Percentiles rank a stretch among this genome's conserved stretches.
Conservation (phyloP, 2,329 filamentous ascomycete species). For the Botrytis galanthina region DNA sequence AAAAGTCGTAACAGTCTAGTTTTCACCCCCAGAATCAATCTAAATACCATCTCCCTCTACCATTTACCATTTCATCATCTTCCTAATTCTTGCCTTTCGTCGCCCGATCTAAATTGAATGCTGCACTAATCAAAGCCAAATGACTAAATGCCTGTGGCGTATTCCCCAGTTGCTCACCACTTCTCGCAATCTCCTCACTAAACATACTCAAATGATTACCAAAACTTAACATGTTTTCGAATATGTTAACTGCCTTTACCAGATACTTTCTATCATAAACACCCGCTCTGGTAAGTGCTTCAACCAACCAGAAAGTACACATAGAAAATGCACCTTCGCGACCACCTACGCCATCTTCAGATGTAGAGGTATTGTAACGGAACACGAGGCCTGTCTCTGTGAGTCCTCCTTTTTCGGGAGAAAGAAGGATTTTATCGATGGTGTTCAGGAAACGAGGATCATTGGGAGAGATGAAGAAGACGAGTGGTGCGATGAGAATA, state of each 20-base stretch:
- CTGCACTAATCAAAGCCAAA: constrained; percentile 71
- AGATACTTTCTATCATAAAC: constrained; percentile 65
- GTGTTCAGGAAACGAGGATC: constrained; percentile 73
- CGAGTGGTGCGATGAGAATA: constrained; percentile 72
- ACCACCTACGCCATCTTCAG: constrained; percentile 72
- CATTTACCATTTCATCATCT: not conserved
- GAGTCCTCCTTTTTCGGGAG: constrained; percentile 71
- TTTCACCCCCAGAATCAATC: not conserved
- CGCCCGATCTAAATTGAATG: constrained; percentile 68
- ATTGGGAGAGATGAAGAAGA: constrained; percentile 77
- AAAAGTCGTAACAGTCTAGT: not conserved
- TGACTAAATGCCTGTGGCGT: constrained; percentile 79
- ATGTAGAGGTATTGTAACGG: constrained; percentile 66
- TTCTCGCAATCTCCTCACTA: constrained; percentile 72
- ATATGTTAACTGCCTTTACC: constrained; percentile 61
- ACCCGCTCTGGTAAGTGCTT: constrained; percentile 69
- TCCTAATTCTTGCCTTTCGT: not conserved
- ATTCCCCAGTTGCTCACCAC: constrained; percentile 75
- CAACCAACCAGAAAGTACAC: constrained; percentile 82
- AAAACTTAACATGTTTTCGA: constrained; percentile 76
- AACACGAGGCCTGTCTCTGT: constrained; percentile 75
- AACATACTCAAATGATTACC: constrained; percentile 77
- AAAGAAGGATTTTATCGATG: constrained; percentile 67
- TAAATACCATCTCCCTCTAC: not conserved
- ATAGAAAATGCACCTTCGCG: constrained; percentile 75